A percentile compares a stretch with the other conserved stretches of the same genome.
phyloP scores from a whole-genome alignment of 148 eudicot genomes.

The Camellia japonica region DNA sequence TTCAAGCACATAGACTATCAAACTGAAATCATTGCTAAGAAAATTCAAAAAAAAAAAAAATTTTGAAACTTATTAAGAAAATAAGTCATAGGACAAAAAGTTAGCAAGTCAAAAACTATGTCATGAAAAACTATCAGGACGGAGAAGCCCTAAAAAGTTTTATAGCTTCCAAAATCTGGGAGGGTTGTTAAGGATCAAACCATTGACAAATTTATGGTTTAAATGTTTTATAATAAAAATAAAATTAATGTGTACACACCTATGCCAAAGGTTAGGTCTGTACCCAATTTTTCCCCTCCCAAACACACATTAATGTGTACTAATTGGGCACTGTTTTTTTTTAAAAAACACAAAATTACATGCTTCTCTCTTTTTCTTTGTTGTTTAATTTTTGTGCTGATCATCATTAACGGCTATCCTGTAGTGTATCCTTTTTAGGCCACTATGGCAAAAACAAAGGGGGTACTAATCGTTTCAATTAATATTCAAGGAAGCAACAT shows the following conservation, averaged over 20 bases:
- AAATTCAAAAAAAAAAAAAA: conserved; percentile 1
- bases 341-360: no score
- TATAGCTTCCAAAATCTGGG: not conserved
- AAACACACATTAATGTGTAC: no score
- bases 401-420: not conserved
- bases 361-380: not conserved
- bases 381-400: not conserved
- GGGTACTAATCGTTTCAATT: not conserved
- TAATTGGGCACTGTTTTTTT: no score
- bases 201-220: not conserved
- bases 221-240: not conserved
- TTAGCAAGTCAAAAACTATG: not conserved
- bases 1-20: not conserved
- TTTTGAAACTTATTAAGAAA: not conserved
- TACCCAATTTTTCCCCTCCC: no score
- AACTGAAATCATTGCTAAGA: not conserved
- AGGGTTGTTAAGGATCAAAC: not conserved
- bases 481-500: conserved; percentile 5
- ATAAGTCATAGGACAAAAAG: not conserved
- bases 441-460: not conserved
- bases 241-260: no score
- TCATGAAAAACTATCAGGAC: not conserved
- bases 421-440: not conserved
- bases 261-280: no score
- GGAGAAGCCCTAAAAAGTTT: not conserved